Evolutionary conservation across 345 rosid species (phyloP).

Genomic region (Ceriops decandra): DNA sequence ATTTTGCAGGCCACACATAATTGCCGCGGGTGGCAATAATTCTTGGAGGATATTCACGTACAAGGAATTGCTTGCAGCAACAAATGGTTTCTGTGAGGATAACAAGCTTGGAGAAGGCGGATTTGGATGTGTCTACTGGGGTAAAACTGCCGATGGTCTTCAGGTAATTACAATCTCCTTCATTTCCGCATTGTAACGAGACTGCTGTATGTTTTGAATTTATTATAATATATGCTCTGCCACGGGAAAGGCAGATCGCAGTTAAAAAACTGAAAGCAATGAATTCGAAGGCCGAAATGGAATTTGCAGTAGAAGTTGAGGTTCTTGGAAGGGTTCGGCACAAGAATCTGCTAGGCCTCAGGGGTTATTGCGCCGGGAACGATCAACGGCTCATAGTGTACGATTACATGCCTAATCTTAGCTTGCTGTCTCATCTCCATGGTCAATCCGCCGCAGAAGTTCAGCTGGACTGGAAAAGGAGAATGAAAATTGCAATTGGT

Average conservation of each 20-base stretch:
- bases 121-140: conserved; percentile 74
- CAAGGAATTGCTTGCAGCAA: conserved; percentile 60
- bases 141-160: conserved; percentile 64
- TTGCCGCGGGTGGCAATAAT: conserved; percentile 23
- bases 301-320: conserved; percentile 70
- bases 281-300: conserved; percentile 75
- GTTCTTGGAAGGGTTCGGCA: conserved; percentile 72
- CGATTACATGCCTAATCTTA: conserved; percentile 74
- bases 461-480: conserved; percentile 54
- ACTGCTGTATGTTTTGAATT: too few relatives aligned
- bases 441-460: conserved; percentile 48
- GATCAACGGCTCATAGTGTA: conserved; percentile 70
- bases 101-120: conserved; percentile 43
- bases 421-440: conserved; percentile 65
- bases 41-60: conserved; percentile 72
- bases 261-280: conserved; percentile 67
- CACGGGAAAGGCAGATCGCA: conserved; percentile 41
- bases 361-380: conserved; percentile 62
- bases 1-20: conserved; percentile 11
- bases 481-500: conserved; percentile 58
- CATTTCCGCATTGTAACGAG: neutral
- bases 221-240: too few relatives aligned
- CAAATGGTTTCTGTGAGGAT: conserved; percentile 62
- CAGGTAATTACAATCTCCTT: conserved; percentile 32
- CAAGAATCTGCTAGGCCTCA: conserved; percentile 57